Evolutionary conservation across 768 basidiomycete genomes (phyloP).

Genomic region (Naematelia encephala): DNA sequence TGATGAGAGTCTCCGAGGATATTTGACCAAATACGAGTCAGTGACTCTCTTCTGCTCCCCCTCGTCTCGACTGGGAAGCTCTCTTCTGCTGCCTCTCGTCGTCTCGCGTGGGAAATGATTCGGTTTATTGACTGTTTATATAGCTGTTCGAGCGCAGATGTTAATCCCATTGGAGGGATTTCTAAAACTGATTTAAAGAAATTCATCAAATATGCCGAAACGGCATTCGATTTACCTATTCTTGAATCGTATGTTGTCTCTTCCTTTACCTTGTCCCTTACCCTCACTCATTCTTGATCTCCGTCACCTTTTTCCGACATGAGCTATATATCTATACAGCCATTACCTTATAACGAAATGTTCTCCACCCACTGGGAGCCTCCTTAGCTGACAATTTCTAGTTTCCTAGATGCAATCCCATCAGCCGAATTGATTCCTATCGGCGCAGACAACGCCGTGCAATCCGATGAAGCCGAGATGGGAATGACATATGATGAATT

Average conservation of each 20-base stretch:
- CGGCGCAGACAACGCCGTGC: constrained; percentile 80
- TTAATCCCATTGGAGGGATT: constrained; percentile 97
- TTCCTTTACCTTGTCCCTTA: neutral
- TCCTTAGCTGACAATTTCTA: constrained; percentile 49
- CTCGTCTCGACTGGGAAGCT: no score
- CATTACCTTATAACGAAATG: neutral
- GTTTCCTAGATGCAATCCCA: constrained; percentile 86
- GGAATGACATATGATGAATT: constrained; percentile 99
- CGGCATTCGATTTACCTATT: constrained; percentile 77
- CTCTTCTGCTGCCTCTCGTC: neutral
- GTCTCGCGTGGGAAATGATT: neutral
- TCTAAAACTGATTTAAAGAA: constrained; percentile 96
- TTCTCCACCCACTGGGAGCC: neutral
- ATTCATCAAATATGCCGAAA: constrained; percentile 81
- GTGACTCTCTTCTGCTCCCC: constrained; percentile 12
- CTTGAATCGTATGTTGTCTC: constrained; percentile 60
- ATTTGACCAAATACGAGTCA: constrained; percentile 96
- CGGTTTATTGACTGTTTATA: neutral
- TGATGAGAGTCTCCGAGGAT: constrained; percentile 95
- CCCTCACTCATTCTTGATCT: neutral
- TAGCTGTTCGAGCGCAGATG: constrained; percentile 65
- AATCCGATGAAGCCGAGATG: constrained; percentile 98
- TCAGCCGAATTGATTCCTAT: constrained; percentile 97
- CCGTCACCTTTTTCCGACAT: neutral
- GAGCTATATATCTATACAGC: neutral